Evolutionary conservation across 108 stramenopile species (phyloP).

Genomic region (Pseudonitzschia multistriata): DNA sequence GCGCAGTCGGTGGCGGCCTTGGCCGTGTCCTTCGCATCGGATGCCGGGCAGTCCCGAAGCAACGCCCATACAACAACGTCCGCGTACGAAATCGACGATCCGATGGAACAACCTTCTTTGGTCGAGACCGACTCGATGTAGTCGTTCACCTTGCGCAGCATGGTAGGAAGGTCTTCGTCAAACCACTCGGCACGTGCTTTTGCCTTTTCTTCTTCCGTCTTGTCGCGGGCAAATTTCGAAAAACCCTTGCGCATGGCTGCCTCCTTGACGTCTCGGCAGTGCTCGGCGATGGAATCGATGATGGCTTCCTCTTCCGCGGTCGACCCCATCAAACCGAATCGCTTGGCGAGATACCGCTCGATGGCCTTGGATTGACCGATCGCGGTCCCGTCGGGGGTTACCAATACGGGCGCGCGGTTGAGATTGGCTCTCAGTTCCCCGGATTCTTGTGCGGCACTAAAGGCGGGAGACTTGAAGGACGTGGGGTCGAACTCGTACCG

Average conservation of each 20-base stretch:
- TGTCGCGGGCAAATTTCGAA: conserved; percentile 30
- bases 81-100: conserved; percentile 38
- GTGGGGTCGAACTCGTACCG: conserved; percentile 41
- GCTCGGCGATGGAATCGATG: conserved; percentile 67
- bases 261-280: conserved; percentile 65
- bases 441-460: conserved; percentile 49
- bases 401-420: conserved; percentile 57
- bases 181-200: conserved; percentile 13
- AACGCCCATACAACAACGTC: conserved; percentile 56
- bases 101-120: conserved; percentile 40
- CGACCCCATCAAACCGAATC: conserved; percentile 49
- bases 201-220: conserved; percentile 8
- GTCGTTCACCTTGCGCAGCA: conserved; percentile 52
- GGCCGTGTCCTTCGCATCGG: conserved; percentile 44
- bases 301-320: conserved; percentile 48
- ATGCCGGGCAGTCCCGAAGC: conserved; percentile 42
- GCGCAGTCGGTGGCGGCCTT: conserved; percentile 49
- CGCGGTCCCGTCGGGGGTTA: conserved; percentile 32
- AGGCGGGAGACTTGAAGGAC: conserved; percentile 47
- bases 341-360: conserved; percentile 43
- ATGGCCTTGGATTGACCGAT: conserved; percentile 72
- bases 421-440: conserved; percentile 62
- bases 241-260: conserved; percentile 48
- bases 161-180: conserved; percentile 52
- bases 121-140: conserved; percentile 23